Conservation (phyloP, 2,329 filamentous ascomycete species). For the Colletotrichum sansevieriae region DNA sequence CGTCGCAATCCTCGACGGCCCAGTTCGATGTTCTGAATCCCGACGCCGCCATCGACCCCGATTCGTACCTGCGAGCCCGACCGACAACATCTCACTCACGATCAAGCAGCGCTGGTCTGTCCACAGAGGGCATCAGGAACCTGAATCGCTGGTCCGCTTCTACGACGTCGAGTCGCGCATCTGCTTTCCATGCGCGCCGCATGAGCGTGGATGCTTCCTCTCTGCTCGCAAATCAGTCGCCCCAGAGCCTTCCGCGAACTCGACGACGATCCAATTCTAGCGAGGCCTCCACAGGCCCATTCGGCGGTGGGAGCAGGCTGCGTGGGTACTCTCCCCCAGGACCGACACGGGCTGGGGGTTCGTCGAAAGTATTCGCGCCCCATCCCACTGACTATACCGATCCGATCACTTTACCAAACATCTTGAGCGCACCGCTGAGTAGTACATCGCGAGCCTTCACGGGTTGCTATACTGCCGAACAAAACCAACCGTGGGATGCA, state of each 20-base stretch:
- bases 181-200: constrained; percentile 17
- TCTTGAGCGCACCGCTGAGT: background rate
- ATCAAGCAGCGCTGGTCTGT: constrained; percentile 51
- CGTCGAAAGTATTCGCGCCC: background rate
- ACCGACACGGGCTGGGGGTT: background rate
- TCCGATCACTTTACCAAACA: background rate
- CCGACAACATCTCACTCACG: constrained; percentile 46
- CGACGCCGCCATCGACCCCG: background rate
- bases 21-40: constrained; percentile 10
- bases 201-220: constrained; percentile 25
- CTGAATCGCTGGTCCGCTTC: constrained; percentile 65
- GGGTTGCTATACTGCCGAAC: background rate
- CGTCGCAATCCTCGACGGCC: background rate
- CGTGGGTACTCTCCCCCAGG: constrained; percentile 17
- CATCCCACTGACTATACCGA: background rate
- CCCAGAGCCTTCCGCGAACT: background rate
- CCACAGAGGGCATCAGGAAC: constrained; percentile 57
- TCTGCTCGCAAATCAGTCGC: constrained; percentile 5
- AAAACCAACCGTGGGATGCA: constrained; percentile 35
- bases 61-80: background rate
- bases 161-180: constrained; percentile 57
- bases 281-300: constrained; percentile 11
- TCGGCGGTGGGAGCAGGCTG: background rate
- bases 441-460: constrained; percentile 6
- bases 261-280: constrained; percentile 27